These are phyloP conservation scores for Tephrocybe sp. DNA, from an alignment of 768 basidiomycete species.

Conservation along the genomic window DNA sequence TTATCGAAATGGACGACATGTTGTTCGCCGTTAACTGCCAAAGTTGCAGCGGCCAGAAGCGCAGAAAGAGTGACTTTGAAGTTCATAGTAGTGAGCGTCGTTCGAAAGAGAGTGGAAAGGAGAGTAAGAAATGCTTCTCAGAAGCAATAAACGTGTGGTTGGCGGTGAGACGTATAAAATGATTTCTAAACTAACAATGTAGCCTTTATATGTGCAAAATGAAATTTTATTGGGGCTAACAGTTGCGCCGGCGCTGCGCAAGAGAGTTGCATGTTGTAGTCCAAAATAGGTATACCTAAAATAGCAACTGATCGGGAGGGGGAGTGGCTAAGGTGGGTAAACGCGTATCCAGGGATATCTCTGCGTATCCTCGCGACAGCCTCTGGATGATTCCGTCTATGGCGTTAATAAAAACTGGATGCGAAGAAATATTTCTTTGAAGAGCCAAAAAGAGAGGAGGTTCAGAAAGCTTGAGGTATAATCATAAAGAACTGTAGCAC, in stretches of 20 bases:
- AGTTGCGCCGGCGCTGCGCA: not conserved
- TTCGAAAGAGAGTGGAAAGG: not conserved
- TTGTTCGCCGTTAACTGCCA: conserved; percentile 24
- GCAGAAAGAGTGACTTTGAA: conserved; percentile 16
- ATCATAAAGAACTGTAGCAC: no score
- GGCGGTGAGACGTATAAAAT: not conserved
- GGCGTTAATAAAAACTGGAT: no score
- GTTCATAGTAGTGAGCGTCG: not conserved
- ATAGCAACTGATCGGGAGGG: no score
- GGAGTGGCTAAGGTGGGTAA: no score
- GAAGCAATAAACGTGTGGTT: not conserved
- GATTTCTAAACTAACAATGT: not conserved
- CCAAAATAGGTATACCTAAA: no score
- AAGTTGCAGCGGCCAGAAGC: conserved; percentile 17
- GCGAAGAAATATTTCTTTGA: no score
- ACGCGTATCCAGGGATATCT: no score
- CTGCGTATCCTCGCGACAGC: no score
- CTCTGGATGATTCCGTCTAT: no score
- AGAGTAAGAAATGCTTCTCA: not conserved
- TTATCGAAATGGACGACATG: conserved; percentile 37
- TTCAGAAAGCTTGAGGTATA: no score
- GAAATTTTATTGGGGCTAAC: not conserved
- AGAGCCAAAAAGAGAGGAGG: no score
- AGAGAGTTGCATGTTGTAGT: no score
- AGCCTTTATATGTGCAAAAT: not conserved